Conservation (phyloP, 371 early-diverging fungal species). For the Syncephalis plumigaleata region DNA sequence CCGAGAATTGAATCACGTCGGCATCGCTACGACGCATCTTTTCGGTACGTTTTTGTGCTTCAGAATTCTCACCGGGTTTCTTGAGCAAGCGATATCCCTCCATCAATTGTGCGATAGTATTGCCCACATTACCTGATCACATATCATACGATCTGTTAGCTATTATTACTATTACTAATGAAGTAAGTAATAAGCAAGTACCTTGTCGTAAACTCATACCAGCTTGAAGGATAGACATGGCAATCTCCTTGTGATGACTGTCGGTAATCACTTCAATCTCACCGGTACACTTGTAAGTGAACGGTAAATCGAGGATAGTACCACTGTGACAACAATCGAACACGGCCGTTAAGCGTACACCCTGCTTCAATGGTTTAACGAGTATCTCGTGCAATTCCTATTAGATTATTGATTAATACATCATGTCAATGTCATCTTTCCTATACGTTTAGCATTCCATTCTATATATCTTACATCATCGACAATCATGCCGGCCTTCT, state of each 20-base stretch:
- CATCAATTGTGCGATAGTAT: background rate
- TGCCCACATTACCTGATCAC: background rate
- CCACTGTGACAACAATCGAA: constrained; percentile 40
- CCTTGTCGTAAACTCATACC: constrained; percentile 23
- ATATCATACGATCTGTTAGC: constrained; percentile 1
- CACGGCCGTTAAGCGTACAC: constrained; percentile 32
- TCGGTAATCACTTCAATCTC: constrained; percentile 23
- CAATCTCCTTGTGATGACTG: constrained; percentile 31
- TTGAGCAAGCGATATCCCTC: constrained; percentile 6
- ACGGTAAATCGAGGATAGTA: constrained; percentile 72
- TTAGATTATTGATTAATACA: background rate
- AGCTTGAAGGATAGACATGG: constrained; percentile 23
- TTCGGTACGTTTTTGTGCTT: background rate
- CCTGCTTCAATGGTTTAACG: constrained; percentile 30
- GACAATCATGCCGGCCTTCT: constrained; percentile 30
- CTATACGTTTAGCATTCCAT: no score
- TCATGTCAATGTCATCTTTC: no score
- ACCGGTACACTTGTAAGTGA: constrained; percentile 57
- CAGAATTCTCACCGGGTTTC: background rate
- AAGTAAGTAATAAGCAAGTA: no score
- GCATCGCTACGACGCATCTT: constrained; percentile 15
- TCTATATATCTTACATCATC: constrained; percentile 26
- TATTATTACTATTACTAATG: constrained; percentile 69
- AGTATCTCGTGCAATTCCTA: constrained; percentile 29
- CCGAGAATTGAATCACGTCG: constrained; percentile 76